These are phyloP conservation scores for Laburnicola sp. DNA, from an alignment of 2,329 filamentous ascomycete genomes.

Conservation along the genomic window DNA sequence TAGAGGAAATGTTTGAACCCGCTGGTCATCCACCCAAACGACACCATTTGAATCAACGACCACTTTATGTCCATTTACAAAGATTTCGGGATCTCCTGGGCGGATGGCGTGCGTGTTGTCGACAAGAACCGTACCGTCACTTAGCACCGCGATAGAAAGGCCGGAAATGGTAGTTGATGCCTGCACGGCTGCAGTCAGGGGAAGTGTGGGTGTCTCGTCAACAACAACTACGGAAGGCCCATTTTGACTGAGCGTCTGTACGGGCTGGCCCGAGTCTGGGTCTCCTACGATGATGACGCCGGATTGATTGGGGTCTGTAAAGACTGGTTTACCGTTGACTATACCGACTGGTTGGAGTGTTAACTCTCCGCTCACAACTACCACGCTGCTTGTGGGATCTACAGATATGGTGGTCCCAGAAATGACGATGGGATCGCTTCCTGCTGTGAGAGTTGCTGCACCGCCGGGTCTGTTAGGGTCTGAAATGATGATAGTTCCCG, in stretches of 20 bases:
- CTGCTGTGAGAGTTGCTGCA: background rate
- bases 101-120: background rate
- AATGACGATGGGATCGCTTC: background rate
- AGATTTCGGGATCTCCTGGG: background rate
- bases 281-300: background rate
- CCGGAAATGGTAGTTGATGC: too few species aligned
- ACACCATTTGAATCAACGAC: background rate
- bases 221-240: too few species aligned
- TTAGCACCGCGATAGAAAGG: background rate
- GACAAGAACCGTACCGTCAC: background rate
- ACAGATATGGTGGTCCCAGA: background rate
- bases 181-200: too few species aligned
- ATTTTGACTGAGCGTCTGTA: background rate
- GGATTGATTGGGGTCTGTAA: background rate
- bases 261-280: background rate
- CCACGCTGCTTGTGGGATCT: background rate
- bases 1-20: too few species aligned
- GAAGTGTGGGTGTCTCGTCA: too few species aligned
- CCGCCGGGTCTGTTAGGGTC: background rate
- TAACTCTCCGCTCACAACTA: background rate
- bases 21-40: background rate
- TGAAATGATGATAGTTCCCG: background rate
- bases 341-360: background rate
- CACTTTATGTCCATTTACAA: background rate
- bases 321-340: background rate